Conservation (phyloP, 2,329 filamentous ascomycete genomes). For the Endoconidiophora polonica region DNA sequence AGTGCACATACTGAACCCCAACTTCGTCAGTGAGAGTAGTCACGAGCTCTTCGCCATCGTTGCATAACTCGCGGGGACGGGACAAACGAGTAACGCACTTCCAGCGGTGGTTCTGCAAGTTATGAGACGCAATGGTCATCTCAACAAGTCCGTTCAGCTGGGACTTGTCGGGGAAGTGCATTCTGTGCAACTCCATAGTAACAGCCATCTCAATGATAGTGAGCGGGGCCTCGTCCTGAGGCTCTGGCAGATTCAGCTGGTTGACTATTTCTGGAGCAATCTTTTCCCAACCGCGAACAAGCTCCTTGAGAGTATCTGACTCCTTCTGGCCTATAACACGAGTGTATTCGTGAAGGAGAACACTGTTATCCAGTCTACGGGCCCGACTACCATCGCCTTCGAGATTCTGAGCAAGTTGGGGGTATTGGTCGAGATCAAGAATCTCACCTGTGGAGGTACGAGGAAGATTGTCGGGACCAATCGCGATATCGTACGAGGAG, state of each 20-base stretch:
- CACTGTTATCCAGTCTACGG: constrained; percentile 30
- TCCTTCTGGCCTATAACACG: constrained; percentile 36
- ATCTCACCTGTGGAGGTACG: constrained; percentile 27
- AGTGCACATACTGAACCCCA: constrained; percentile 31
- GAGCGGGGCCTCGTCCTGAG: constrained; percentile 34
- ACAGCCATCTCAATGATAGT: constrained; percentile 46
- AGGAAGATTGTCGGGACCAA: constrained; percentile 31
- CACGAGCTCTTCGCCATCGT: constrained; percentile 24
- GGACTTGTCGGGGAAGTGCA: constrained; percentile 40
- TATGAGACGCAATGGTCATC: constrained; percentile 37
- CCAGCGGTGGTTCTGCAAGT: constrained; percentile 40
- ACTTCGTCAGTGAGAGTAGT: constrained; percentile 30
- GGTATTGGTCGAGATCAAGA: constrained; percentile 32
- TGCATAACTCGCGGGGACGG: constrained; percentile 38
- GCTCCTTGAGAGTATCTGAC: constrained; percentile 36
- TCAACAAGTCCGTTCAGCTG: constrained; percentile 44
- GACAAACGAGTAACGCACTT: constrained; percentile 42
- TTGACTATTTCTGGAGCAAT: constrained; percentile 40
- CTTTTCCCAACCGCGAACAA: constrained; percentile 39
- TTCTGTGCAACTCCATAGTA: constrained; percentile 40
- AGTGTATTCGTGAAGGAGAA: constrained; percentile 43
- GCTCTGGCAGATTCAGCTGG: constrained; percentile 29
- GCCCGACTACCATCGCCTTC: constrained; percentile 34
- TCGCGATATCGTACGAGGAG: constrained; percentile 33
- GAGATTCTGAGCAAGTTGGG: constrained; percentile 38